Base-by-base conservation (phyloP, 2,329 filamentous ascomycete species). In the Trichoderma simmonsii region DNA sequence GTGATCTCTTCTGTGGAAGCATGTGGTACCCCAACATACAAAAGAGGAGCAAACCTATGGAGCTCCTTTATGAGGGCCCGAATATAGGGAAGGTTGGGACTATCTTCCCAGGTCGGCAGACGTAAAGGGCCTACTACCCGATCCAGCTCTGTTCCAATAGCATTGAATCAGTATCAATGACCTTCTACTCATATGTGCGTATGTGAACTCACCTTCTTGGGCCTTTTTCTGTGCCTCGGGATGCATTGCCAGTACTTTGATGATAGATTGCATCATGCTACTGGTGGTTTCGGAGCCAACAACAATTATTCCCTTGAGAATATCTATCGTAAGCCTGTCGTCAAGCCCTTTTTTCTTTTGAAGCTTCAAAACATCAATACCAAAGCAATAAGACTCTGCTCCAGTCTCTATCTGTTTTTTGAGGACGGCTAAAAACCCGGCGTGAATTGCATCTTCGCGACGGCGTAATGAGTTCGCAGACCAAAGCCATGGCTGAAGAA, bases 31-130 rank as follows among this genome's bases (percentile, higher is more conserved):
- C 70, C 70, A 21, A 71, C 5, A 26, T 15, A 6, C 0, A 59
- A 24, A 36, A 64, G 51, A 21, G 69, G 69, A 18, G 51, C 24
- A 36, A 26, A 71, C 32, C 68, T 56, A 30, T 64, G 59, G 15
- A 71, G 39, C 67, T 83, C 81, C 18, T 79, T 81, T 2, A 80
- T 73, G 3, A 81, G 62, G 2, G 76, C 75, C 6, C 77, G 73
- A 2, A 81, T 34, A 14, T 87, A 88, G 0, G 84, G 86, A 3
- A 88, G 78, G 3, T 80, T 76, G 3, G 77, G 74, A 59, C 81
- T 79, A 74, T 88, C 86, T 0, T 82, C 76, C 74, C 84, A 81
- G 3, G 75, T 79, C 0, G 86, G 86, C 2, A 86, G 68, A 3
- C 85, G 79, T n/a, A 80, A 77, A 0, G 74, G 36, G 3, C 86